These are phyloP conservation scores for Clavispora vitiphila DNA, from an alignment of 805 yeast species.

Conservation along the genomic window DNA sequence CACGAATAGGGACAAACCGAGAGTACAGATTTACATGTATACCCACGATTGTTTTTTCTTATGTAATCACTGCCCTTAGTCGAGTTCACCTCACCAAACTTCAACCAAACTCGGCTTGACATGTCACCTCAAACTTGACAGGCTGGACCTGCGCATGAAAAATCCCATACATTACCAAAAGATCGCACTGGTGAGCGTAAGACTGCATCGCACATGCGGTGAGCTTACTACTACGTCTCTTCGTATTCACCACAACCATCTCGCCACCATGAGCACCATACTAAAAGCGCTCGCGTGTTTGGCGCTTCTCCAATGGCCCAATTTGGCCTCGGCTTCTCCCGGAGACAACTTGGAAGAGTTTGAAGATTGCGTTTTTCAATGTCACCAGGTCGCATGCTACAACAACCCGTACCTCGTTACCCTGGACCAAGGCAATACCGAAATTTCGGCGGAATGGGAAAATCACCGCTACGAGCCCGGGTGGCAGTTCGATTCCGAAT, in stretches of 20 bases:
- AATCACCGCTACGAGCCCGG: conserved; percentile 24
- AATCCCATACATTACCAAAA: no score
- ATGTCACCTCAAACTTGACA: no score
- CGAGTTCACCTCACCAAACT: no score
- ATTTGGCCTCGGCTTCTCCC: conserved; percentile 32
- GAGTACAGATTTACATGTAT: no score
- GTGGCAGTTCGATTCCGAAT: conserved; percentile 36
- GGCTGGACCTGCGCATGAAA: no score
- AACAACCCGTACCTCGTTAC: conserved; percentile 23
- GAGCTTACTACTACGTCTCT: no score
- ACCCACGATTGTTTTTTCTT: no score
- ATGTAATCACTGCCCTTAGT: no score
- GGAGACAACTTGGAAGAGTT: conserved; percentile 61
- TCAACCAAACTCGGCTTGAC: no score
- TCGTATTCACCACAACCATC: background rate
- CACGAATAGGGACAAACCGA: no score
- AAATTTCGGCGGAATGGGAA: conserved; percentile 13
- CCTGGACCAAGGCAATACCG: conserved; percentile 20
- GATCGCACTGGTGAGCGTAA: no score
- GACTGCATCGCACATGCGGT: no score
- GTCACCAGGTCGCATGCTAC: conserved; percentile 35
- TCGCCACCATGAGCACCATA: background rate
- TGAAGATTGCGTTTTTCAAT: conserved; percentile 49
- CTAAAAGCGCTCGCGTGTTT: background rate
- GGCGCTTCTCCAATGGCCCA: background rate